Evolutionary conservation across 2,329 filamentous ascomycete species (phyloP), one percentile per base, ranked within the genome.

Genomic region (Scortechinia acanthostroma): DNA sequence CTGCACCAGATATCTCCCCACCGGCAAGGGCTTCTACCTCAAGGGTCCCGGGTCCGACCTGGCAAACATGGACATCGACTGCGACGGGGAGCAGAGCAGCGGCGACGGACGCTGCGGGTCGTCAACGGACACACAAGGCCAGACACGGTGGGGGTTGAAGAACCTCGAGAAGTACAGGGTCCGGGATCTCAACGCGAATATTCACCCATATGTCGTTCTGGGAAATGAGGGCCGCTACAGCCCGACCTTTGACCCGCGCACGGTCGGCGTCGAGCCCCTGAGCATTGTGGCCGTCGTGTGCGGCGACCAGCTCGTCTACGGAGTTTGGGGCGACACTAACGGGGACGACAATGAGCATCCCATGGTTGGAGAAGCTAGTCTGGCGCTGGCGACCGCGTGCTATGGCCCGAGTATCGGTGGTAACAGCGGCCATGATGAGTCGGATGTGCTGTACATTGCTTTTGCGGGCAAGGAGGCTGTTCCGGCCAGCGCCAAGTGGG

Each of bases 371-470:
- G 78, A 83, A 51, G 69, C 74, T 0, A 73, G 74, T 21, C 70
- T 83, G 50, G 71, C 75, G 1, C 64, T 83, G 4, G 78, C 74
- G 2, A 73, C 74, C 22, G 62, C 71, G 17, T 83, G 78, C 55
- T 83, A 70, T 53, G 76, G 76, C 2, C 55, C 14, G 6, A 19
- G 55, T 1, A 61, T 84, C 22, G 75, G 62, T 28, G 80, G 79
- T 2, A 62, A 80, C 55, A 64, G 59, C 45, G 80, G 80, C 1
- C 71, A 83, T 56, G 67, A 68, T 33, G 58, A 64, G 15, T 68
- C 76, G 23, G 77, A 85, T 55, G 75, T 84, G 0, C 58, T 85
- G 25, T 84, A 76, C 57, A 66, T 85, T 43, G 80, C 75, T 0
- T 85, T 85, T 53, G 64, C 64, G 0, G 78, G 78, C 2, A 46